Conservation (phyloP, 2,329 filamentous ascomycete genomes). For the Aschersonia sp. region DNA sequence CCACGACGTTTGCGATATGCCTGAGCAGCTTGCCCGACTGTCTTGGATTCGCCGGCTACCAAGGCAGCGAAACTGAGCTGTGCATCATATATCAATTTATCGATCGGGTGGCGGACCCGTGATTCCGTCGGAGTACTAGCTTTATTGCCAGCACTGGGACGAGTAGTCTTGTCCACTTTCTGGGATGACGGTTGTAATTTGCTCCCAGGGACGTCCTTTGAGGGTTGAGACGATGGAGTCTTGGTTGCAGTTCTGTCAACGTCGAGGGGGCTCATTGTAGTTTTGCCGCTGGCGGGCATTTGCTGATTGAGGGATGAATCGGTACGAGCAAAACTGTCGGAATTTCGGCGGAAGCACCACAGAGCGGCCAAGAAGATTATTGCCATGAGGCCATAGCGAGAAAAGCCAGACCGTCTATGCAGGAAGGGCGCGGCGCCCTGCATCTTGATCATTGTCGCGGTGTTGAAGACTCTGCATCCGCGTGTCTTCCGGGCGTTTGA, state of each 20-base stretch:
- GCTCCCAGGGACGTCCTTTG: conserved; percentile 1
- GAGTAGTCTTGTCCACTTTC: conserved; percentile 1
- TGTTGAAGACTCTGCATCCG: neutral
- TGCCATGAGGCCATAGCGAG: conserved; percentile 25
- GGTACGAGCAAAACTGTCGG: conserved; percentile 2
- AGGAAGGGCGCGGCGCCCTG: conserved; percentile 3
- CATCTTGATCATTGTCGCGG: conserved; percentile 5
- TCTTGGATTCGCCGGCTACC: conserved; percentile 29
- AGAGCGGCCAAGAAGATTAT: conserved; percentile 18
- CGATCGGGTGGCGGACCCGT: conserved; percentile 31
- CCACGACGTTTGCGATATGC: conserved; percentile 44
- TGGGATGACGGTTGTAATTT: neutral
- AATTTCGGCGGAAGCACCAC: conserved; percentile 12
- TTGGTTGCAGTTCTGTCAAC: neutral
- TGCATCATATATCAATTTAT: conserved; percentile 32
- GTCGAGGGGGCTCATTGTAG: neutral
- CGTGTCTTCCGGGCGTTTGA: neutral
- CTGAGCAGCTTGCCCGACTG: conserved; percentile 37
- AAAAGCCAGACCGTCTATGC: conserved; percentile 20
- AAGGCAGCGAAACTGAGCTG: conserved; percentile 23
- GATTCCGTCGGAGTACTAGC: neutral
- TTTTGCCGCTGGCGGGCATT: neutral
- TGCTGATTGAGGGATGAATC: neutral
- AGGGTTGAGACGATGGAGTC: neutral
- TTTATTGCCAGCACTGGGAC: conserved; percentile 1